A percentile compares a stretch with the other conserved stretches of the same genome.
Conservation (phyloP, 371 early-diverging fungal genomes). For the Rhizopus arrhizus region DNA sequence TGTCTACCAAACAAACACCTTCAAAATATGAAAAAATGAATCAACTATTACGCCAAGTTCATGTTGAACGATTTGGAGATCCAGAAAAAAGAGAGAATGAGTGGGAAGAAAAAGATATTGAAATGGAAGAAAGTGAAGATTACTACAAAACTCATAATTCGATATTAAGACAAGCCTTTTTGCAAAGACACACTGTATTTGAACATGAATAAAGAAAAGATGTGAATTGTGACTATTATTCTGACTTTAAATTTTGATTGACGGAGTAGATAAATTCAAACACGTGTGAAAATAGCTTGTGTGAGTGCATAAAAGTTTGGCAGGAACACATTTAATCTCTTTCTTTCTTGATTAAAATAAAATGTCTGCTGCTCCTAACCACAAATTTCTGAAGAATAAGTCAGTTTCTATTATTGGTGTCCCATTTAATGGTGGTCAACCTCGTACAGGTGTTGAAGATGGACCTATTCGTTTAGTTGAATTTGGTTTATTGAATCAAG, state of each 20-base stretch:
- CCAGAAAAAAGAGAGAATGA: constrained; percentile 33
- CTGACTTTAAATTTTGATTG: too few relatives aligned
- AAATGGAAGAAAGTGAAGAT: constrained; percentile 20
- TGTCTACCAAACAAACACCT: constrained; percentile 19
- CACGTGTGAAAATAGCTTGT: too few relatives aligned
- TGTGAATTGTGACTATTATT: too few relatives aligned
- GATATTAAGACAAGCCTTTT: constrained; percentile 30
- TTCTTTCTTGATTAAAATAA: neutral
- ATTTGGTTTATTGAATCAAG: constrained; percentile 81
- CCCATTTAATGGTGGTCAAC: constrained; percentile 86
- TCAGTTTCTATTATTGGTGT: constrained; percentile 48
- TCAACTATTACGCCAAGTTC: constrained; percentile 20
- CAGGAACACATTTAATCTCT: too few relatives aligned
- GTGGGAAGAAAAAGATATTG: constrained; percentile 26
- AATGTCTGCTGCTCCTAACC: constrained; percentile 3
- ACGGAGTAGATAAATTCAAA: too few relatives aligned
- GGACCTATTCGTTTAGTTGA: constrained; percentile 85
- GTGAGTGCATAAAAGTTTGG: too few relatives aligned
- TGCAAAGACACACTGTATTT: constrained; percentile 5
- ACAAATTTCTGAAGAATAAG: constrained; percentile 34
- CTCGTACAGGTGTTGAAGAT: constrained; percentile 88
- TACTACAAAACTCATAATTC: constrained; percentile 16
- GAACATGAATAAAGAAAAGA: too few relatives aligned
- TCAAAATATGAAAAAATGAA: constrained; percentile 26
- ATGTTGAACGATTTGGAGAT: constrained; percentile 29